A percentile compares a stretch with the other conserved stretches of the same genome.
Conservation (phyloP, 495 filamentous ascomycete species). For the Zalerion maritima region DNA sequence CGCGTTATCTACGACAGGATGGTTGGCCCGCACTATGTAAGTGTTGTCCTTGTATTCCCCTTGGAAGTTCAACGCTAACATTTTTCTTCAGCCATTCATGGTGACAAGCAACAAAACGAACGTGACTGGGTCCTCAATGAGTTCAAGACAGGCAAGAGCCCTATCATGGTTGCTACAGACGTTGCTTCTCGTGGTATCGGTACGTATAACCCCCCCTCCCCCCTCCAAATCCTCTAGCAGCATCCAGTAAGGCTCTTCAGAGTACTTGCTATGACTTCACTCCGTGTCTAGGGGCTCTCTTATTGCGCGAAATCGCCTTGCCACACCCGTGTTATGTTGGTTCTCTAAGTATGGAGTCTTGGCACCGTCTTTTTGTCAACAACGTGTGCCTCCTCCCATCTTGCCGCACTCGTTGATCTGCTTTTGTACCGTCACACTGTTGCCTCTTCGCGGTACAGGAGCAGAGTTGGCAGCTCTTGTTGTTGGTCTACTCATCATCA, state of each 20-base stretch:
- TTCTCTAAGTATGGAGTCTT: slow-evolving; percentile 67
- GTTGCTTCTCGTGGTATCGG: slow-evolving; percentile 98
- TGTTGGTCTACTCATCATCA: slow-evolving; percentile 42
- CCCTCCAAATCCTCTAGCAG: too few species aligned
- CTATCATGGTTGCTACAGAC: slow-evolving; percentile 96
- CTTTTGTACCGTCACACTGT: slow-evolving; percentile 50
- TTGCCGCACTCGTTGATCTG: slow-evolving; percentile 57
- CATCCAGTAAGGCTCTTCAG: slow-evolving; percentile 55
- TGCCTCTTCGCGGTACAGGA: slow-evolving; percentile 45
- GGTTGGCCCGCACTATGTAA: slow-evolving; percentile 96
- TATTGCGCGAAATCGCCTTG: slow-evolving; percentile 74
- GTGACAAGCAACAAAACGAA: slow-evolving; percentile 98
- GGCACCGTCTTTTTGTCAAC: slow-evolving; percentile 62
- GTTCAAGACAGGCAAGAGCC: slow-evolving; percentile 93
- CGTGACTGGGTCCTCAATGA: slow-evolving; percentile 99
- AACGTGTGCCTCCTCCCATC: slow-evolving; percentile 38
- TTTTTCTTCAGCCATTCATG: slow-evolving; percentile 67
- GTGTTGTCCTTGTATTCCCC: slow-evolving; percentile 16
- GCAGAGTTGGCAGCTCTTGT: slow-evolving; percentile 62
- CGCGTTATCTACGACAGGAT: slow-evolving; percentile 94
- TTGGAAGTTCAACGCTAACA: slow-evolving; percentile 27
- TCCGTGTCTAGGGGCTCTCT: slow-evolving; percentile 66
- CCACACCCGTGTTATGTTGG: slow-evolving; percentile 63
- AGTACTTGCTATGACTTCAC: slow-evolving; percentile 76
- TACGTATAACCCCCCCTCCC: slow-evolving; percentile 62